Base-by-base conservation (phyloP, 441 rosid species). In the Hura crepitans region DNA sequence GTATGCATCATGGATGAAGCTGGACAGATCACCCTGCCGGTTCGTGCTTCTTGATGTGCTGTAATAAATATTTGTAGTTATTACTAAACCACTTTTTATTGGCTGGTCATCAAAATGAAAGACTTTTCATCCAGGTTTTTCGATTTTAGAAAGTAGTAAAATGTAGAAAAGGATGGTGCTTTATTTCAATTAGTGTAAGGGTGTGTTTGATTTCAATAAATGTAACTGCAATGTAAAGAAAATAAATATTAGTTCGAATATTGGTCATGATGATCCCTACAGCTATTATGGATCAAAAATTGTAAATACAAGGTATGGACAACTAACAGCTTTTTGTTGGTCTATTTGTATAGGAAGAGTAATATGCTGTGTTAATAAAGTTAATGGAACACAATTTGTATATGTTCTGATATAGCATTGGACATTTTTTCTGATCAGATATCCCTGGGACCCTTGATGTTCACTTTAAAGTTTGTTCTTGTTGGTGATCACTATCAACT, bases 401-500 rank as follows among this genome's bases (percentile, higher is more conserved):
- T 25, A 12, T 28, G 30, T 2, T 54, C 5, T 27, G 27, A 6
- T 47, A 18, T 62, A 31, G 58, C 37, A 11, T 42, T 49, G 33
- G 61, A 39, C 74, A 59, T 76, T 42, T 71, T 65, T 72, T 72
- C 68, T 51, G 66, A 51, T 69, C 82, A 95, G 99, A 93, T 96
- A 59, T 89, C 97, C 39, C 71, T 92, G 64, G 99, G 99, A 70
- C 99, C 99, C 13, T 80, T 96, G 87, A 86, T 85, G 87, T 82
- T 87, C 79, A 84, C 96, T 59, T 88, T 96, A 63, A 82, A 72
- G 72, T 96, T 93, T 82, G 97, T 96, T 71, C 96, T 96, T 68
- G 99, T 96, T 70, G 99, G 99, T 65, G 99, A 96, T 81, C 98
- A 96, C 81, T 96, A 96, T 82, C 99, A 92, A 75, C 78, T 96